A percentile compares a stretch with the other conserved stretches of the same genome.
Evolutionary conservation across 192 early-diverging fungal species (phyloP).

Genomic region (Radiomyces spectabilis): DNA sequence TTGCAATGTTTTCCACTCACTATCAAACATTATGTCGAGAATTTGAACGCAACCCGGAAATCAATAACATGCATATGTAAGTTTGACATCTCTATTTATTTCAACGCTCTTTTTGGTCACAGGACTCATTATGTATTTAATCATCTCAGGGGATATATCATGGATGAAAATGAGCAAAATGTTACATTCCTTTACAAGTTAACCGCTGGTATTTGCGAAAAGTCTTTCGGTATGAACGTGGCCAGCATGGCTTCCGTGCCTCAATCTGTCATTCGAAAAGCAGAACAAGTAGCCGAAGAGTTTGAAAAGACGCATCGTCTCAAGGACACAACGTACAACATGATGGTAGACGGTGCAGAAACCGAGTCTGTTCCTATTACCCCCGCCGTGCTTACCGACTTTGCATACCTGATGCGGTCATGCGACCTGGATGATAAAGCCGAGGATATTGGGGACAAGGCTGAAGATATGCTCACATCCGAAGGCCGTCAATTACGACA

Average conservation of each 20-base stretch:
- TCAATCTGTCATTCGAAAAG: conserved; percentile 54
- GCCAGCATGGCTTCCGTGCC: conserved; percentile 96
- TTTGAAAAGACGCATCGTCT: conserved; percentile 58
- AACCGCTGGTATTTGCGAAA: conserved; percentile 74
- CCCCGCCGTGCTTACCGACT: background rate
- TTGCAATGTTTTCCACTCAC: conserved; percentile 95
- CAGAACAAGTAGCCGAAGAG: conserved; percentile 58
- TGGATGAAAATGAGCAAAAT: conserved; percentile 74
- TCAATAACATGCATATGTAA: conserved; percentile 83
- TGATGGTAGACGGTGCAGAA: background rate
- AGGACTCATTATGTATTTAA: background rate
- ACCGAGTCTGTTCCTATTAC: background rate
- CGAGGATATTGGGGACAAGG: too few relatives aligned
- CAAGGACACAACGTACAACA: conserved; percentile 12
- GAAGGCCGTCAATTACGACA: background rate
- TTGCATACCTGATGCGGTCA: background rate
- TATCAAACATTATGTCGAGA: conserved; percentile 88
- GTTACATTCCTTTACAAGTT: conserved; percentile 96
- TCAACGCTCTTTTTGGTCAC: conserved; percentile 21
- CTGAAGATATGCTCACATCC: too few relatives aligned
- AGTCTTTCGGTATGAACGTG: conserved; percentile 98
- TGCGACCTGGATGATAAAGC: too few relatives aligned
- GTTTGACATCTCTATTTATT: conserved; percentile 1
- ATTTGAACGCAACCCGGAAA: conserved; percentile 66
- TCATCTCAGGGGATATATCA: conserved; percentile 48